These are phyloP conservation scores for Saccharomyces hybrid DNA, from an alignment of 1,139 yeast genomes.

Conservation along the genomic window DNA sequence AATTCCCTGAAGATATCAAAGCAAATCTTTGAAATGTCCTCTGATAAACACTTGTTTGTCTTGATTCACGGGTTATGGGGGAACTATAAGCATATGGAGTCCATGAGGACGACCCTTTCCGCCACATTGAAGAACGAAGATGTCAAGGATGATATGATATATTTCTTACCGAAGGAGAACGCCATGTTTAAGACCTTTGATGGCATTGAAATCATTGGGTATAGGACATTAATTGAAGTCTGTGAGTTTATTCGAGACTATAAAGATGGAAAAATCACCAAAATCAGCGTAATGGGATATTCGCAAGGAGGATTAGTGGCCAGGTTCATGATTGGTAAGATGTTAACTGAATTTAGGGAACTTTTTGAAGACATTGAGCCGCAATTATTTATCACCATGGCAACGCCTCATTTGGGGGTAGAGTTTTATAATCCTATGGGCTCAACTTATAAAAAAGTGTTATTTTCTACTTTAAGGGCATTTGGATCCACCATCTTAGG, in stretches of 20 bases:
- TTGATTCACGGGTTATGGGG: conserved; percentile 91
- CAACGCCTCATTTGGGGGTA: conserved; percentile 85
- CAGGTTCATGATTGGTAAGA: conserved; percentile 63
- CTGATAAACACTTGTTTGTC: conserved; percentile 57
- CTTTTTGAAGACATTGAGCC: conserved; percentile 60
- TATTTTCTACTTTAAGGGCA: conserved; percentile 44
- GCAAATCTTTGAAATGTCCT: conserved; percentile 6
- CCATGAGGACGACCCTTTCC: conserved; percentile 48
- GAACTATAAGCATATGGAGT: conserved; percentile 61
- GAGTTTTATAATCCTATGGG: conserved; percentile 34
- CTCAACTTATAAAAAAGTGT: conserved; percentile 27
- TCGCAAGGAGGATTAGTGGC: conserved; percentile 48
- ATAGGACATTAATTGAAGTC: conserved; percentile 59
- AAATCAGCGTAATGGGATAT: conserved; percentile 44
- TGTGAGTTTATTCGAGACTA: conserved; percentile 40
- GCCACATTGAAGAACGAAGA: conserved; percentile 35
- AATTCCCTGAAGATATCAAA: not conserved
- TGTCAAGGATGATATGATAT: conserved; percentile 39
- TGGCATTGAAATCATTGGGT: conserved; percentile 68
- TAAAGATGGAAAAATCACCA: conserved; percentile 34
- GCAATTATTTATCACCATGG: conserved; percentile 65
- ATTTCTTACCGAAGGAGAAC: conserved; percentile 62
- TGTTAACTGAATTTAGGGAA: conserved; percentile 32
- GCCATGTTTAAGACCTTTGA: conserved; percentile 76
- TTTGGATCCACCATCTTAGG: conserved; percentile 64